Percentiles rank a stretch among this genome's conserved stretches.
Evolutionary conservation across 129 eudicot species (phyloP).

Genomic region (Silybum marianum): DNA sequence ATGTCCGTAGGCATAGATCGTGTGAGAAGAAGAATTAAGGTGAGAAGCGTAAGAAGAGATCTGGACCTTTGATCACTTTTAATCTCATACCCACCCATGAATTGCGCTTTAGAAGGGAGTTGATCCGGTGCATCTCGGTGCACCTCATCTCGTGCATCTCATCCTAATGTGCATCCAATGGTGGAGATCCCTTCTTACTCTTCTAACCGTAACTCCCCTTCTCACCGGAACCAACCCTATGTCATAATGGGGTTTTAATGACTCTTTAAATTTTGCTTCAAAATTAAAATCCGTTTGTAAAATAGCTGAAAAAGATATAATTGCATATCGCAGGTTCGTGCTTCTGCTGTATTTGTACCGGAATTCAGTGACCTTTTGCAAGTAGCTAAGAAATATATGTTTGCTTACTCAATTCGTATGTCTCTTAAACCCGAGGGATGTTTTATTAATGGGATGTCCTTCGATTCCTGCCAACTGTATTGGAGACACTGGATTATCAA

Average conservation of each 20-base stretch:
- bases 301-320: not conserved
- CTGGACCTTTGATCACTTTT: too few relatives aligned
- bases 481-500: slow-evolving; percentile 89
- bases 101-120: too few relatives aligned
- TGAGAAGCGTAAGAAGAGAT: too few relatives aligned
- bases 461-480: slow-evolving; percentile 72
- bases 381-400: slow-evolving; percentile 45
- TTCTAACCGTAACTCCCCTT: too few relatives aligned
- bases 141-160: too few relatives aligned
- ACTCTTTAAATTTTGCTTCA: not conserved
- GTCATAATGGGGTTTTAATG: not conserved
- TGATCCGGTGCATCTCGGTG: too few relatives aligned
- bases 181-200: too few relatives aligned
- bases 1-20: too few relatives aligned
- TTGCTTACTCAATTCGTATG: slow-evolving; percentile 85
- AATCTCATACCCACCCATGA: too few relatives aligned
- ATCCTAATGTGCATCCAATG: too few relatives aligned
- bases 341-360: slow-evolving; percentile 81
- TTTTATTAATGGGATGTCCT: slow-evolving; percentile 45
- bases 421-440: slow-evolving; percentile 85
- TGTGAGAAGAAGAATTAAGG: too few relatives aligned
- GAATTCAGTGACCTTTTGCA: slow-evolving; percentile 60
- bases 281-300: not conserved
- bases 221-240: too few relatives aligned
- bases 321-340: slow-evolving; percentile 60